Base-by-base conservation (phyloP, 768 basidiomycete genomes). In the Pleurotus platypus region DNA sequence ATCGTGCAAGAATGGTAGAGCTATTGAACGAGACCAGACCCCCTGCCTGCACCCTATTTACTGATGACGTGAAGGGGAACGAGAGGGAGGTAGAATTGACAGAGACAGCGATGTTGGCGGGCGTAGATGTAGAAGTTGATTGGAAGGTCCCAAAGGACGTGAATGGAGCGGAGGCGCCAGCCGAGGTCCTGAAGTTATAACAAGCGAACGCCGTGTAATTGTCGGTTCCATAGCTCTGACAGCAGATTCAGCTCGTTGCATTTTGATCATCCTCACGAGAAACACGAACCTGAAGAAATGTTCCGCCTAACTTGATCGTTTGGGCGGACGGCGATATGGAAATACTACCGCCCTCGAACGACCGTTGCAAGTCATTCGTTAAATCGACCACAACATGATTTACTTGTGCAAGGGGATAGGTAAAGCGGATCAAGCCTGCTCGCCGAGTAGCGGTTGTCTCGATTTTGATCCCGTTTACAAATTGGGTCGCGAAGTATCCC, bases 401-500 rank as follows among this genome's bases (percentile, higher is more conserved):
- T 1, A 74, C 75, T 30, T 73, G 71, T 9, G 67, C 64, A 8
- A 66, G 64, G 11, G 78, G 83, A 63, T 79, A 86, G 4, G 82
- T 84, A 64, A 85, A 86, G 0, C 80, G 77, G 60, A 85, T 84
- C 24, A 85, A 67, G 0, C 81, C 83, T 12, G 83, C 78, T 43
- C 83, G 76, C 27, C 85, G 75, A 2, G 83, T 85, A 0, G 82
- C 82, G 1, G 84, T 85, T 2, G 83, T 72, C 63, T 86, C 84
- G 53, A 80, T 74, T 59, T 78, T 70, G 35, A 80, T 79, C 3
- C 69, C 68, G 56, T 79, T 79, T 20, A 70, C 65, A 49, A 80
- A 79, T 1, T 73, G 77, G 3, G 77, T 74, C 4, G 77, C 76
- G 58, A 81, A 81, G 57, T 79, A 80, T 2, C 80, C 80, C 2